Base-by-base conservation (phyloP, 371 early-diverging fungal genomes). In the Mucor sp. region DNA sequence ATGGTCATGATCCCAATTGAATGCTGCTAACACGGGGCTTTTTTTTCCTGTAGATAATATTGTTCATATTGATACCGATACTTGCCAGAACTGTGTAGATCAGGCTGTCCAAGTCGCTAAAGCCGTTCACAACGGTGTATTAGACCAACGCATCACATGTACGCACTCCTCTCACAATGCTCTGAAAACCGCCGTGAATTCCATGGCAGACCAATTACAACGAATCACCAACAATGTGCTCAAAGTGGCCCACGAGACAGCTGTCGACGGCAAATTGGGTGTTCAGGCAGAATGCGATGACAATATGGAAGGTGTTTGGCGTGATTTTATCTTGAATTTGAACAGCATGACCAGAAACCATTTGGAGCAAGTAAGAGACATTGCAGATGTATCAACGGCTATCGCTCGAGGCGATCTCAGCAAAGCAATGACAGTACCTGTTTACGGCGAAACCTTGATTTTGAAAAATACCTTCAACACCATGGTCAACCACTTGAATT, bases 361-460 rank as follows among this genome's bases (percentile, higher is more conserved):
- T 62, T 82, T 88, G 11, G 77, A 87, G 65, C 93, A 92, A 67
- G 90, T 91, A 8, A 80, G 93, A 53, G 91, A 88, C 70, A 92
- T 92, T 67, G 89, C 89, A 30, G 79, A 85, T 75, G 89, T 90
- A n/a, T 87, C 88, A 57, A 89, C 85, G 6, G 86, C 93, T 6
- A 90, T 92, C 67, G 91, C 89, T 11, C 74, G 81, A 21, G 93
- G 93, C 53, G 91, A 93, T 72, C 77, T 93, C 6, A 85, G 85
- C 17, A 84, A 87, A 70, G 86, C 89, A 70, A 84, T 89, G 73
- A 85, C 87, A 0, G 87, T 89, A 0, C 81, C 87, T 58, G 88
- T 89, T 27, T 81, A 86, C 70, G 93, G 93, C 32, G 90, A 90
- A 70, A 88, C 88, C 6, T 58, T 84, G 21, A 81, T 90, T 12